Conservation (phyloP, 208 protist species). For the Leishmania gerbilli region DNA sequence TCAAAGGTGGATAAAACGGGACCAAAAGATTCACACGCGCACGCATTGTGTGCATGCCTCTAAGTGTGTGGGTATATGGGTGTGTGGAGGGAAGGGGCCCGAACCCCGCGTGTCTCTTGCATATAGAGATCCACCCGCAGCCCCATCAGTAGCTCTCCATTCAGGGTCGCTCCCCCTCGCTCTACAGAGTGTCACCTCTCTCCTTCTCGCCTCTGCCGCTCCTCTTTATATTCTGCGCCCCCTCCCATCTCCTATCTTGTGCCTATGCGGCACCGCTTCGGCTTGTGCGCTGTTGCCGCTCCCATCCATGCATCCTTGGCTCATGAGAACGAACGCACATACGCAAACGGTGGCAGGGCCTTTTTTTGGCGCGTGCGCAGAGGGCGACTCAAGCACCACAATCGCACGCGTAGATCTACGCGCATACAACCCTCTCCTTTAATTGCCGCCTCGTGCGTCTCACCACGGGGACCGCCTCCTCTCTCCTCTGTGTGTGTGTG, state of each 20-base stretch:
- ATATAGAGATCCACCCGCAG: background rate
- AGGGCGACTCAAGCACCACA: background rate
- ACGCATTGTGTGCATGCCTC: background rate
- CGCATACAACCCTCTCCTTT: background rate
- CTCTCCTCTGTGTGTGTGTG: background rate
- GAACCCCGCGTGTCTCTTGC: background rate
- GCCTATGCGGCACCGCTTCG: background rate
- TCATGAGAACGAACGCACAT: background rate
- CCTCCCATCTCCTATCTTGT: background rate
- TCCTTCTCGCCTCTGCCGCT: background rate
- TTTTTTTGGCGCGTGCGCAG: background rate
- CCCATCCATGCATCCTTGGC: background rate
- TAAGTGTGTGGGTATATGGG: background rate
- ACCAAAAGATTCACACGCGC: background rate
- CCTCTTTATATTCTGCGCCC: background rate
- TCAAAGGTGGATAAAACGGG: background rate
- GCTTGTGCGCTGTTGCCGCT: background rate
- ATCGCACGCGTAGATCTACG: background rate
- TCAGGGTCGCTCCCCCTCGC: background rate
- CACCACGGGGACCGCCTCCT: background rate
- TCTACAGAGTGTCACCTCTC: background rate
- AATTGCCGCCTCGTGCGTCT: background rate
- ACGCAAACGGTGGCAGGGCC: background rate
- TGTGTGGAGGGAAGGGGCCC: background rate
- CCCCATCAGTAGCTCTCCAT: background rate